Conservation (phyloP, 345 rosid genomes). For the Erysimum cheiranthoides region DNA sequence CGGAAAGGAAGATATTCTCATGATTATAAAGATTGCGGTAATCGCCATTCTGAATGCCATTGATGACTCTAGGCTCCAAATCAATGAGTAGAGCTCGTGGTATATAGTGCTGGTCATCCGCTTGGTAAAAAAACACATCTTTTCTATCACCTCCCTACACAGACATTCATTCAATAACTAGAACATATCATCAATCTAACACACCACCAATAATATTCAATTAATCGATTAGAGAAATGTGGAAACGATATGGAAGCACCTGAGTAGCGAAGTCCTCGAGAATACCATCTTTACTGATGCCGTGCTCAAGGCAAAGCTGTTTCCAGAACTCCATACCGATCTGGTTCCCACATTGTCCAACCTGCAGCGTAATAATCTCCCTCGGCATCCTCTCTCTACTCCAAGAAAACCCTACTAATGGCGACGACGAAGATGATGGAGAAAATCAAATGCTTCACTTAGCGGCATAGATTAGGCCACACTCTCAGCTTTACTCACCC, state of each 20-base stretch:
- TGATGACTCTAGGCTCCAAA: conserved; percentile 97
- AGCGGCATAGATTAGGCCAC: background rate
- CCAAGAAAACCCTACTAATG: background rate
- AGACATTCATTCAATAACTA: background rate
- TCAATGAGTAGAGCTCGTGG: conserved; percentile 95
- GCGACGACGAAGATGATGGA: background rate
- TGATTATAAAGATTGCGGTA: conserved; percentile 94
- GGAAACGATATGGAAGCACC: conserved; percentile 49
- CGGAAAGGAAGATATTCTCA: conserved; percentile 82
- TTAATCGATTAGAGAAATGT: background rate
- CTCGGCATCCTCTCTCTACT: conserved; percentile 62
- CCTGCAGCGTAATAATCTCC: conserved; percentile 94
- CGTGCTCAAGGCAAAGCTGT: conserved; percentile 99
- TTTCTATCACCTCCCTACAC: conserved; percentile 97
- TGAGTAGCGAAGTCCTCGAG: conserved; percentile 99
- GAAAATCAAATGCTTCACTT: background rate
- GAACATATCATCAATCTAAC: background rate
- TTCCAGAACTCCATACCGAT: conserved; percentile 99
- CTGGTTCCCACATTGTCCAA: conserved; percentile 99
- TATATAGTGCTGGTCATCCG: conserved; percentile 96
- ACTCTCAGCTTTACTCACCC: background rate
- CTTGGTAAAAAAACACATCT: conserved; percentile 98
- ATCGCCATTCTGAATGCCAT: conserved; percentile 93
- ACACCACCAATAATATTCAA: background rate
- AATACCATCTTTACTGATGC: conserved; percentile 95